Base-by-base conservation (phyloP, 1,139 yeast species). In the Chernovozyma aurita region DNA sequence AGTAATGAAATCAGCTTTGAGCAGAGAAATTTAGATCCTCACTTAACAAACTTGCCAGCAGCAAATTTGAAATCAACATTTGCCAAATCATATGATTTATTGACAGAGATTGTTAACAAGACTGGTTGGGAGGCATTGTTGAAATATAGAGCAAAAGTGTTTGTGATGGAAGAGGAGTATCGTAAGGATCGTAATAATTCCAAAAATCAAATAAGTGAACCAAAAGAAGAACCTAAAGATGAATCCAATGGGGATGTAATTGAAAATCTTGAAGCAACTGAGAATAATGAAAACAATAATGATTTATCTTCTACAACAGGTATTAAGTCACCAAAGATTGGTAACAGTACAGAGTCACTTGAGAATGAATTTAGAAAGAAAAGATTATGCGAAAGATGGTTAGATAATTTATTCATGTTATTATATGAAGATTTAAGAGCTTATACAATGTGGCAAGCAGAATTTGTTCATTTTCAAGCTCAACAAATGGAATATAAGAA, bases 141-240 rank as follows among this genome's bases (percentile, higher is more conserved):
- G 53, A 76, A 77, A 49, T 69, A 81, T 39, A 76, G 98, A 48
- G 85, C 96, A 3, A 76, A 79, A 40, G 88, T 87, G 1, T 92
- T 92, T 58, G 92, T 92, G 24, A 92, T 92, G 98, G 97, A 90
- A 57, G 92, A 85, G 42, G 98, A 92, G 53, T 86, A 85, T 48
- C 61, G 77, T 31, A 71, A 71, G 46, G 79, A 73, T 41, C 60
- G 59, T 41, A 52, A 54, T 30, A 40, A 30, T 20, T 37, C 37
- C 27, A 26, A 26, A 16, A 26, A 26, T 26, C 28, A 26, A 7
- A 6, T 26, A 14, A 26, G 18, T 26, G 22, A 9, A 7, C 6
- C 6, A 9, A 20, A 20, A 5, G 31, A 13, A 13, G 35, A 34
- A 11, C 18, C 18, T 15, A 9, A 20, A 15, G 36, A 32, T 25